Evolutionary conservation across 139 green algal species (phyloP).

Genomic region (Picocystis salinarum): DNA sequence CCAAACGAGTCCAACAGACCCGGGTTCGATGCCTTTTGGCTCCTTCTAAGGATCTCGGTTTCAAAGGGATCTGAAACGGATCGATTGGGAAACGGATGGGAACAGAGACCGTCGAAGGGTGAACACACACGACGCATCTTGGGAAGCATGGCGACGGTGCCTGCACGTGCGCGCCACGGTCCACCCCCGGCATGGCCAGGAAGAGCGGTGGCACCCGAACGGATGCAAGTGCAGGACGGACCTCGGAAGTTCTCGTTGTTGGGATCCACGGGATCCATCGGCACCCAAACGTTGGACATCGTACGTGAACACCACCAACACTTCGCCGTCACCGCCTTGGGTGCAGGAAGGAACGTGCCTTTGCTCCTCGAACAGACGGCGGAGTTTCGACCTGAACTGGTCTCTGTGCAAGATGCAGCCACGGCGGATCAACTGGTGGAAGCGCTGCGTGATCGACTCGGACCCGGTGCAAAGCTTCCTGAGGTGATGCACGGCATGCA

Average conservation of each 20-base stretch:
- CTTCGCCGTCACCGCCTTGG: constrained; percentile 63
- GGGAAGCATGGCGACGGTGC: neutral
- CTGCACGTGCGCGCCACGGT: no score
- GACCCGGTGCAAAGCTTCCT: neutral
- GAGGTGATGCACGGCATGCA: neutral
- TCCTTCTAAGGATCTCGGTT: no score
- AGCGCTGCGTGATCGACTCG: neutral
- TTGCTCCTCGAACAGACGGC: constrained; percentile 76
- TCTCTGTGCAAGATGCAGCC: neutral
- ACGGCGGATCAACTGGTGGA: neutral
- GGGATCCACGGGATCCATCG: constrained; percentile 78
- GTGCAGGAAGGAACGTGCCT: constrained; percentile 77
- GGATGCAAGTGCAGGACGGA: no score
- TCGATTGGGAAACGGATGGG: neutral
- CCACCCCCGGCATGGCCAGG: no score
- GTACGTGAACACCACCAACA: constrained; percentile 72
- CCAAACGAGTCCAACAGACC: no score
- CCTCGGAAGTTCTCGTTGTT: constrained; percentile 87
- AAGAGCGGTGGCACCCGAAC: no score
- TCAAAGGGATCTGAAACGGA: neutral
- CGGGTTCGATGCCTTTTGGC: no score
- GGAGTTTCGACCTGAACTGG: constrained; percentile 12
- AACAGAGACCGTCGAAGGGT: neutral
- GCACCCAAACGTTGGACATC: constrained; percentile 98
- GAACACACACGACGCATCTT: neutral